These are phyloP conservation scores for Globisporangium paddicum DNA, from an alignment of 352 stramenopile genomes.

Conservation along the genomic window DNA sequence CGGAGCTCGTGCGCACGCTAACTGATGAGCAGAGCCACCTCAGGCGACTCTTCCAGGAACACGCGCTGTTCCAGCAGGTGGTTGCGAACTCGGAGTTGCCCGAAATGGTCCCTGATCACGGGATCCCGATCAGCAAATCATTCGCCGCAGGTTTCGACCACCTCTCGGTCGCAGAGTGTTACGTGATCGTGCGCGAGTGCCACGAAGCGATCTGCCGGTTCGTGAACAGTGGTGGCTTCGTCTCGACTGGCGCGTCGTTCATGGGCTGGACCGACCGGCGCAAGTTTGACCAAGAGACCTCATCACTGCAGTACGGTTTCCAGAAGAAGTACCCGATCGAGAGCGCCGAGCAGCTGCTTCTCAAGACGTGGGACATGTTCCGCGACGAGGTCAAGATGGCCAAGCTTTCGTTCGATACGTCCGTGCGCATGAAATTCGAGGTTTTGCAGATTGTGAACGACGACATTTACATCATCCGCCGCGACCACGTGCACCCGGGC, in stretches of 20 bases:
- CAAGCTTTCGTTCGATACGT: slow-evolving; percentile 40
- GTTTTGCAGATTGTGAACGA: slow-evolving; percentile 50
- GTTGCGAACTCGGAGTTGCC: slow-evolving; percentile 5
- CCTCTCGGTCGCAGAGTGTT: slow-evolving; percentile 24
- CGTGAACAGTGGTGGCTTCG: slow-evolving; percentile 27
- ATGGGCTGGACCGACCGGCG: slow-evolving; percentile 58
- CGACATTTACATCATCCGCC: slow-evolving; percentile 50
- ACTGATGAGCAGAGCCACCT: slow-evolving; percentile 36
- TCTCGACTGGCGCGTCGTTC: slow-evolving; percentile 36
- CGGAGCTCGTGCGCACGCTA: slow-evolving; percentile 30
- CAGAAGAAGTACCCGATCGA: slow-evolving; percentile 33
- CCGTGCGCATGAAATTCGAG: slow-evolving; percentile 37
- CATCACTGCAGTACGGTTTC: slow-evolving; percentile 40
- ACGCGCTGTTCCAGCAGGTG: slow-evolving; percentile 29
- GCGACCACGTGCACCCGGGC: slow-evolving; percentile 40
- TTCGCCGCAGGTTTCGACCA: slow-evolving; percentile 20
- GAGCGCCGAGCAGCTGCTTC: slow-evolving; percentile 27
- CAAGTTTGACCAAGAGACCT: slow-evolving; percentile 25
- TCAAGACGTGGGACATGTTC: slow-evolving; percentile 42
- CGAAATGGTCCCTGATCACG: slow-evolving; percentile 6
- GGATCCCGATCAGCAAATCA: slow-evolving; percentile 32
- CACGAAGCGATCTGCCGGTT: slow-evolving; percentile 46
- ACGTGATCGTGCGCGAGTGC: slow-evolving; percentile 51
- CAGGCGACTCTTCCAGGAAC: slow-evolving; percentile 23
- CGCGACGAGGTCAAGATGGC: slow-evolving; percentile 34